Conservation (phyloP, 2,329 filamentous ascomycete species). For the Nemania abortiva region DNA sequence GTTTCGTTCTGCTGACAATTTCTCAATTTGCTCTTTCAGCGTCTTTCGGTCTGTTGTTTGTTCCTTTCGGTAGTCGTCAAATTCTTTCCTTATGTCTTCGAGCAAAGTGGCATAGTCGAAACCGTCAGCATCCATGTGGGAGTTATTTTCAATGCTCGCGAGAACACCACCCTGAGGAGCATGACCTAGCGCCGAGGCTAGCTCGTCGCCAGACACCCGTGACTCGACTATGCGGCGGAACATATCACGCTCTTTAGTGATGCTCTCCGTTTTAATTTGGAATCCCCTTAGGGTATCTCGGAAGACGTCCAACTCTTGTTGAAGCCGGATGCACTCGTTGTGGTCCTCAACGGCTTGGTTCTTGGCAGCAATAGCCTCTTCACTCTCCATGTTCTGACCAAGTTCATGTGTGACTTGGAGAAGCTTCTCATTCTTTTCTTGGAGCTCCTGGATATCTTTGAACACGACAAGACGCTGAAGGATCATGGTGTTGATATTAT, state of each 20-base stretch:
- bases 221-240: constrained; percentile 95
- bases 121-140: constrained; percentile 65
- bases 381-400: constrained; percentile 89
- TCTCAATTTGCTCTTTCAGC: constrained; percentile 86
- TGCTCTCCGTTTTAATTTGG: constrained; percentile 87
- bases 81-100: constrained; percentile 88
- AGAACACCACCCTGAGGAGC: constrained; percentile 73
- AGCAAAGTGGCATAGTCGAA: constrained; percentile 80
- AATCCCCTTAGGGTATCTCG: constrained; percentile 88
- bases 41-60: constrained; percentile 83
- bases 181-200: constrained; percentile 77
- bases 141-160: constrained; percentile 69
- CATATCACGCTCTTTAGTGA: constrained; percentile 96
- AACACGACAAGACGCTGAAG: constrained; percentile 91
- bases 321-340: constrained; percentile 78
- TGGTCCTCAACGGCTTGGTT: constrained; percentile 73
- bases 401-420: constrained; percentile 85
- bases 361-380: constrained; percentile 79
- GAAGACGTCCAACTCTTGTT: constrained; percentile 78
- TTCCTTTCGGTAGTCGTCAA: constrained; percentile 90
- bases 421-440: constrained; percentile 88
- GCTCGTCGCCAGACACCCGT: constrained; percentile 69
- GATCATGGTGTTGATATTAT: constrained; percentile 89
- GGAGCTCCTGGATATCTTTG: constrained; percentile 84
- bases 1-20: constrained; percentile 83